Evolutionary conservation across 257 asterid species (phyloP).

Genomic region (Solanum peruvianum): DNA sequence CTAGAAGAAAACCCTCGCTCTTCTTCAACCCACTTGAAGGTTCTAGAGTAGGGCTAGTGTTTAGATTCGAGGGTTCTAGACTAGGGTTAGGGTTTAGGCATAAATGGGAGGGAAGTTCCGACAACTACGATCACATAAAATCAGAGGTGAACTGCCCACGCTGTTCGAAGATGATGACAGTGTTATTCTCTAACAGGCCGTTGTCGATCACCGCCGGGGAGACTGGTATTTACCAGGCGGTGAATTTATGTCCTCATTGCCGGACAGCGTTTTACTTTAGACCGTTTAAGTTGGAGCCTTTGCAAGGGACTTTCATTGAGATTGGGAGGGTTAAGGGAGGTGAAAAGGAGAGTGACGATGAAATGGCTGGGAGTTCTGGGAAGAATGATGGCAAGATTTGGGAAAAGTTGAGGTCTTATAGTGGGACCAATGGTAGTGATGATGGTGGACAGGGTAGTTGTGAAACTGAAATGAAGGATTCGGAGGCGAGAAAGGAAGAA

Average conservation of each 20-base stretch:
- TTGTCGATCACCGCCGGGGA: constrained; percentile 57
- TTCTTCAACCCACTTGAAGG: not conserved
- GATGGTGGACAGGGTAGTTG: constrained; percentile 1
- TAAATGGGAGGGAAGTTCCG: constrained; percentile 74
- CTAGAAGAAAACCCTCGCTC: constrained; percentile 11
- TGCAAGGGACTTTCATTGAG: constrained; percentile 84
- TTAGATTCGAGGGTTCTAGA: not conserved
- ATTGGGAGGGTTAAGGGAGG: constrained; percentile 70
- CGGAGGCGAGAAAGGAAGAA: not conserved
- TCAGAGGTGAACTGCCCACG: constrained; percentile 83
- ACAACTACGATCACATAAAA: constrained; percentile 55
- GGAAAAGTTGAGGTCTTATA: constrained; percentile 86
- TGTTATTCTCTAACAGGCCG: constrained; percentile 75
- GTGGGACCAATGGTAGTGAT: constrained; percentile 18
- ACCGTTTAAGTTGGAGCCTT: constrained; percentile 76
- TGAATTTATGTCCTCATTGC: constrained; percentile 61
- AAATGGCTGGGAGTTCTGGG: constrained; percentile 23
- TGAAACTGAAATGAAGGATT: not conserved
- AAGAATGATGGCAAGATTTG: constrained; percentile 55
- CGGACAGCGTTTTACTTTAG: constrained; percentile 81
- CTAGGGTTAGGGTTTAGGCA: constrained; percentile 40
- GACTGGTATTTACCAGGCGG: constrained; percentile 69
- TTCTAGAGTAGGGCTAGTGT: constrained; percentile 12
- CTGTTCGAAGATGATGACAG: constrained; percentile 55
- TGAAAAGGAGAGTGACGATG: constrained; percentile 19